Percentiles rank a stretch among this genome's conserved stretches.
These are phyloP conservation scores for Nitzschia sp. DNA, from an alignment of 108 stramenopile species.

Conservation along the genomic window DNA sequence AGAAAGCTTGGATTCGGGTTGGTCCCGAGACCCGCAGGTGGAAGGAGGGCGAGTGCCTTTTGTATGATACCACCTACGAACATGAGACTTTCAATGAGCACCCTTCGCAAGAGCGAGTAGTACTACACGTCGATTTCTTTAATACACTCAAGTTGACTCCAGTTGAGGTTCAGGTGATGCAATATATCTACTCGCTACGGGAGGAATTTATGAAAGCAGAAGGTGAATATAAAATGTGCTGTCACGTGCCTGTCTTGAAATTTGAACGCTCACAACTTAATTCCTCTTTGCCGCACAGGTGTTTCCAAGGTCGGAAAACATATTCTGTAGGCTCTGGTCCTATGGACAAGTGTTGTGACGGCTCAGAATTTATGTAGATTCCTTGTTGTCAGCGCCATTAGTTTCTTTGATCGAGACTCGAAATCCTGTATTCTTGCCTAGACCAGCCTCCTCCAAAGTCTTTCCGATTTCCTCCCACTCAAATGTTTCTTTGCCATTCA, in stretches of 20 bases:
- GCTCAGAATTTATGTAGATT: not conserved
- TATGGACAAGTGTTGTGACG: too few species aligned
- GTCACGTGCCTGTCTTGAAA: not conserved
- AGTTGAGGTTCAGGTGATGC: conserved; percentile 78
- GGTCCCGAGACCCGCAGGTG: conserved; percentile 73
- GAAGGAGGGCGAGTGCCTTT: conserved; percentile 65
- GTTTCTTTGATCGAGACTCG: conserved; percentile 48
- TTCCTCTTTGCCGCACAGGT: conserved; percentile 6
- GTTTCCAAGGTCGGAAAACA: conserved; percentile 86
- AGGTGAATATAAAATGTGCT: conserved; percentile 7
- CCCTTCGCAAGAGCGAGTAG: conserved; percentile 74
- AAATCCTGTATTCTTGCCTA: conserved; percentile 67
- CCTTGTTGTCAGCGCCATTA: conserved; percentile 28
- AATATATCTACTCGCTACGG: conserved; percentile 81
- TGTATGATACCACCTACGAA: conserved; percentile 88
- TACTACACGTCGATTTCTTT: conserved; percentile 89
- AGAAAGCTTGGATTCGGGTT: conserved; percentile 70
- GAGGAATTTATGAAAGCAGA: conserved; percentile 90
- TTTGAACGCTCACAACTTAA: not conserved
- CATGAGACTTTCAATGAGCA: conserved; percentile 83
- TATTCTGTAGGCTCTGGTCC: conserved; percentile 45
- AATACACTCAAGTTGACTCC: conserved; percentile 77
- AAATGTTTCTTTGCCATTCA: conserved; percentile 75
- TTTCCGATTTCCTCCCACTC: conserved; percentile 45
- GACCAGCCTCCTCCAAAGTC: conserved; percentile 57